phyloP scores from a whole-genome alignment of 352 stramenopile genomes.

The Globisporangium uncinulatum region DNA sequence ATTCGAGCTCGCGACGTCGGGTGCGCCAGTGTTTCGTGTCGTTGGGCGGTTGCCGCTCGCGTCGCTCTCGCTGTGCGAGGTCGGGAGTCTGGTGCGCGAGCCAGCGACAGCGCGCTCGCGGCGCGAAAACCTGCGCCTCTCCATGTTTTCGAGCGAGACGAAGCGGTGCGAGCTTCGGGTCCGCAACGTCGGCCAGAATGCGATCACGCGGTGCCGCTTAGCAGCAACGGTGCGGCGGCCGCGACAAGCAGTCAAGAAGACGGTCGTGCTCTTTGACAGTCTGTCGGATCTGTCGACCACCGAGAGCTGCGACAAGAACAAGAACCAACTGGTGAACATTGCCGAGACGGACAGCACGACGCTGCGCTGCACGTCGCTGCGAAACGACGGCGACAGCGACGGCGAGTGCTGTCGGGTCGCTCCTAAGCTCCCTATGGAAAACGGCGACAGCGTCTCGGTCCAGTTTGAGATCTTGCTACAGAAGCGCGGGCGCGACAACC shows the following conservation, averaged over 20 bases:
- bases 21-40: constrained; percentile 25
- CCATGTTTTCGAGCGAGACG: constrained; percentile 65
- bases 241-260: constrained; percentile 22
- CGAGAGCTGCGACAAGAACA: background rate
- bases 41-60: constrained; percentile 41
- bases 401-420: constrained; percentile 10
- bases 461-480: constrained; percentile 33
- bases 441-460: constrained; percentile 27
- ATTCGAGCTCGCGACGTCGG: constrained; percentile 23
- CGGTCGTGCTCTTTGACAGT: constrained; percentile 43
- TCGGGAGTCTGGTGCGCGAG: constrained; percentile 22
- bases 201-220: constrained; percentile 37
- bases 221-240: constrained; percentile 24
- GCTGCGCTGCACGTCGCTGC: constrained; percentile 10
- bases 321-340: background rate
- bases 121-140: constrained; percentile 26
- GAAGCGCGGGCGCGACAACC: constrained; percentile 5
- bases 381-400: background rate
- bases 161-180: constrained; percentile 52
- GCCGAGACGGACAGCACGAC: constrained; percentile 18
- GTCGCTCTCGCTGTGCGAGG: constrained; percentile 40
- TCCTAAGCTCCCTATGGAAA: constrained; percentile 10
- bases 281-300: constrained; percentile 11
- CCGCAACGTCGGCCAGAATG: constrained; percentile 35
- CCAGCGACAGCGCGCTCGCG: background rate